Conservation (phyloP, 345 rosid species). For the Jatropha curcas region DNA sequence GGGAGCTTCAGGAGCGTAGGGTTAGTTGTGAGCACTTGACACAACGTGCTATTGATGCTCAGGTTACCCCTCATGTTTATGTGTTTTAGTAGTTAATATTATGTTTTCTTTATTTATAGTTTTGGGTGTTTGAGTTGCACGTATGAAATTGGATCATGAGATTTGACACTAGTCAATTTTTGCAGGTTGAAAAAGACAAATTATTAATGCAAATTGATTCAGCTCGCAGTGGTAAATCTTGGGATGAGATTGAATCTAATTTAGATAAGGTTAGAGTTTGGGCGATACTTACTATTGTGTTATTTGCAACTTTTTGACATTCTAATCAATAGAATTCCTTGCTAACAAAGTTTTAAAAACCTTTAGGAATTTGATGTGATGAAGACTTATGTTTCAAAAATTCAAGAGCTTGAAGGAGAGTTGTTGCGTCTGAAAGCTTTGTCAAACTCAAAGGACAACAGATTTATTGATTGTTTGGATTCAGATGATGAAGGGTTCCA, state of each 20-base stretch:
- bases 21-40: conserved; percentile 67
- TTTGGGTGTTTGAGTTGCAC: background rate
- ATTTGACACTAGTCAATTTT: background rate
- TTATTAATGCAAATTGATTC: conserved; percentile 73
- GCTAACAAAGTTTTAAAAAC: conserved; percentile 15
- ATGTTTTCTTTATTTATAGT: no score
- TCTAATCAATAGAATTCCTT: background rate
- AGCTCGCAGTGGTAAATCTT: conserved; percentile 74
- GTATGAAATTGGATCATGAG: background rate
- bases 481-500: conserved; percentile 62
- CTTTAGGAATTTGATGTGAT: conserved; percentile 71
- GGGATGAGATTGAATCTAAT: conserved; percentile 78
- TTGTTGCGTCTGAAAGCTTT: conserved; percentile 54
- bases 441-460: conserved; percentile 42
- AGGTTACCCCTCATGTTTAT: conserved; percentile 47
- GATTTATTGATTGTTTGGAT: conserved; percentile 44
- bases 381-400: conserved; percentile 68
- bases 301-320: background rate
- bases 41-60: conserved; percentile 79
- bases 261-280: conserved; percentile 49
- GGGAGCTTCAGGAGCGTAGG: conserved; percentile 73
- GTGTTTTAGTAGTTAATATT: background rate
- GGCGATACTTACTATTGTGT: background rate
- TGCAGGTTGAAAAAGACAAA: conserved; percentile 88
- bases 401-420: conserved; percentile 92